Base-by-base conservation (phyloP, 306 rosid species). In the Calophaca sinica region DNA sequence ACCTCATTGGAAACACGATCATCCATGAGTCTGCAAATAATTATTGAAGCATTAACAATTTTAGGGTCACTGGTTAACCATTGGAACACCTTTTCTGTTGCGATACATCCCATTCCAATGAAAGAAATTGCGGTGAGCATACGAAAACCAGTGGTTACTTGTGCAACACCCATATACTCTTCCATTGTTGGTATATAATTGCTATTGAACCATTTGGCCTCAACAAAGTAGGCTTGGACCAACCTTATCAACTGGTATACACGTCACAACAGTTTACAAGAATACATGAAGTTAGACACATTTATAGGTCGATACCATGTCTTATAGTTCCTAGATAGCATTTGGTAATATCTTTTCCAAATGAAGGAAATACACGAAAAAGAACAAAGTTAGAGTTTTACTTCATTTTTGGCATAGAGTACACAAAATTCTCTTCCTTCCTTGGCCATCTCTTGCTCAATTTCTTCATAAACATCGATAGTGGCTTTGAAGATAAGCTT, bases 381-480 rank as follows among this genome's bases (percentile, higher is more conserved):
- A 54, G 9, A 1, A 6, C 20, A 26, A 26, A 5, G 5, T 20
- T 2, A 20, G 29, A 54, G 10, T 7, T 11, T 2, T 54, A 54
- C 60, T 53, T 53, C 59, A 5, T 20, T 53, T 20, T 15, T 15
- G 33, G 59, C 28, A 6, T 15, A 53, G 4, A 6, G 10, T 6
- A 41, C 45, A 41, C 9, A 41, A 41, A 41, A 41, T 1, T 41
- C 45, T 20, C 32, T 53, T 63, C 55, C 79, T 63, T 84, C 42
- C 5, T 81, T 44, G 2, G 10, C 45, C 62, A 77, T 35, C 10
- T 61, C 79, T 66, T 80, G 14, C 10, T 80, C 86, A 5, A 78
- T 32, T 73, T 80, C 87, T 26, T 26, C 26, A 32, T 4, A 80
- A 64, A 44, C 7, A 9, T 73, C 45, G 26, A 79, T n/a, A 5